Conservation (phyloP, 2,329 filamentous ascomycete genomes). For the Diplocarpon mali region DNA sequence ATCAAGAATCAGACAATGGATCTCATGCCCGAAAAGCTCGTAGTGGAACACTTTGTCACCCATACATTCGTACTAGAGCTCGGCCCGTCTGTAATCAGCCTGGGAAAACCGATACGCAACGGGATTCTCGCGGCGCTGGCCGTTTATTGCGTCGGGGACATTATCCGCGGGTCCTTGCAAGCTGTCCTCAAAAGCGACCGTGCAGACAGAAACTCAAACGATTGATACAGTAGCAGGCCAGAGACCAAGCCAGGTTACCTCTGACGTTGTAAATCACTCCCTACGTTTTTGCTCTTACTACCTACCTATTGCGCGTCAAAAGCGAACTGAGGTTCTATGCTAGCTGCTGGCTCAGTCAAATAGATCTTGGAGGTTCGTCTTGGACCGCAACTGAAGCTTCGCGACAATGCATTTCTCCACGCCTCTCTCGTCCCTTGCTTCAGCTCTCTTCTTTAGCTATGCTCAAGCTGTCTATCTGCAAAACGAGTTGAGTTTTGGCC, state of each 20-base stretch:
- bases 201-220: slow-evolving; percentile 6
- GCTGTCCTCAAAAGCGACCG: slow-evolving; percentile 21
- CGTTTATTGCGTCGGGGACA: slow-evolving; percentile 28
- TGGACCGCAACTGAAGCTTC: not conserved
- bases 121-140: slow-evolving; percentile 38
- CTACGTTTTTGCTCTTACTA: not conserved
- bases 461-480: slow-evolving; percentile 25
- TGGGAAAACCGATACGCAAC: slow-evolving; percentile 40
- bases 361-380: not conserved
- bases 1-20: slow-evolving; percentile 18
- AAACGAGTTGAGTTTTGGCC: slow-evolving; percentile 34
- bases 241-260: slow-evolving; percentile 1
- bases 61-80: slow-evolving; percentile 41
- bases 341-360: slow-evolving; percentile 5
- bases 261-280: not conserved
- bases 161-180: slow-evolving; percentile 28
- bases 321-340: too few relatives aligned
- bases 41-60: slow-evolving; percentile 35
- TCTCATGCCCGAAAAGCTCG: slow-evolving; percentile 32
- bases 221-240: not conserved
- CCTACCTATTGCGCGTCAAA: not conserved
- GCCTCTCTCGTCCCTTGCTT: slow-evolving; percentile 19
- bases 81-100: slow-evolving; percentile 35
- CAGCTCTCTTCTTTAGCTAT: slow-evolving; percentile 20
- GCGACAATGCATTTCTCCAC: slow-evolving; percentile 17